A percentile compares a stretch with the other conserved stretches of the same genome.
These are phyloP conservation scores for Drosera spatulata DNA, from an alignment of 179 eudicot species.

Conservation along the genomic window DNA sequence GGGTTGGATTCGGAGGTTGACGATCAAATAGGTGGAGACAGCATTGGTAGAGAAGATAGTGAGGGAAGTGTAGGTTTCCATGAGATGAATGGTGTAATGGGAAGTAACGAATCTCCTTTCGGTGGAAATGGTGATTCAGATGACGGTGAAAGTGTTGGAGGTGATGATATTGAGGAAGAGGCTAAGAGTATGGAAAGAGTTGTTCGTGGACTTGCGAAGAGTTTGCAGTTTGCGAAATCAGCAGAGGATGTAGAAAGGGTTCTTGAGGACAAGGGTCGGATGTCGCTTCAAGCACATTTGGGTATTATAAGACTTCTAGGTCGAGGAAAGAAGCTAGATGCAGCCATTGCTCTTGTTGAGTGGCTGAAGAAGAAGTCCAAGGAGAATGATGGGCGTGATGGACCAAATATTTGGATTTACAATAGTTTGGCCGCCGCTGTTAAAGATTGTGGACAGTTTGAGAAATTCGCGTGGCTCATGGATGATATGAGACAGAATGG, in stretches of 20 bases:
- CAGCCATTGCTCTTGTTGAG: constrained; percentile 65
- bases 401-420: constrained; percentile 62
- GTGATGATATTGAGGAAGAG: constrained; percentile 6
- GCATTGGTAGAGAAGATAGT: constrained; percentile 18
- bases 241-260: constrained; percentile 63
- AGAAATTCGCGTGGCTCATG: constrained; percentile 40
- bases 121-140: constrained; percentile 5
- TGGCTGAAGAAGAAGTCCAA: constrained; percentile 62
- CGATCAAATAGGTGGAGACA: constrained; percentile 24
- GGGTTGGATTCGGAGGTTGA: constrained; percentile 40
- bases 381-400: constrained; percentile 21
- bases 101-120: neutral
- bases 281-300: constrained; percentile 71
- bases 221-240: constrained; percentile 41
- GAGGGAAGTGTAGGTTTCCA: constrained; percentile 14
- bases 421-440: constrained; percentile 76
- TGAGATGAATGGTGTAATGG: too few relatives aligned
- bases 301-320: constrained; percentile 71
- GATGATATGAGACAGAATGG: constrained; percentile 53
- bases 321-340: constrained; percentile 55
- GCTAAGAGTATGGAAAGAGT: constrained; percentile 24
- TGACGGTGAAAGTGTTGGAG: constrained; percentile 2
- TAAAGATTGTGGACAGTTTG: constrained; percentile 43
- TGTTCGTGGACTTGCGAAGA: constrained; percentile 44
- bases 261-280: constrained; percentile 31